A percentile compares a stretch with the other conserved stretches of the same genome.
Conservation (phyloP, 2,329 filamentous ascomycete genomes). For the Chaetomium globosum region DNA sequence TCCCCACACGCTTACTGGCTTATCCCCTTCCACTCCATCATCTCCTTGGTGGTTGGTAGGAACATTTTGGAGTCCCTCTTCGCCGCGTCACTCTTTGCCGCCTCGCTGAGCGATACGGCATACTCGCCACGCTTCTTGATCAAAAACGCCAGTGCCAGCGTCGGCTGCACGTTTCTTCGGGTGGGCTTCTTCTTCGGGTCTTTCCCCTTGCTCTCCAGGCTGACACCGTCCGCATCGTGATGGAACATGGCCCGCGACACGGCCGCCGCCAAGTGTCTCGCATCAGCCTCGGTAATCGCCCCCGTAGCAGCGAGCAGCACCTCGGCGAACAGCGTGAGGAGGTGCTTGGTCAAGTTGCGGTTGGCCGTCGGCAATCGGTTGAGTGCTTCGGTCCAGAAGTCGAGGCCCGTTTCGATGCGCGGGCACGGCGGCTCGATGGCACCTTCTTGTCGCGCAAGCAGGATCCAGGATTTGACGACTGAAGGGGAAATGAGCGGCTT, state of each 20-base stretch:
- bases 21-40: slow-evolving; percentile 36
- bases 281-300: slow-evolving; percentile 28
- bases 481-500: slow-evolving; percentile 34
- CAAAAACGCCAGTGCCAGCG: slow-evolving; percentile 35
- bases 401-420: slow-evolving; percentile 35
- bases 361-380: slow-evolving; percentile 34
- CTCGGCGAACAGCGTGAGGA: slow-evolving; percentile 35
- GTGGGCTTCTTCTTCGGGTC: slow-evolving; percentile 20
- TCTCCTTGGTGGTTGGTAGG: slow-evolving; percentile 36
- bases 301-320: slow-evolving; percentile 24
- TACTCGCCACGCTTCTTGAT: slow-evolving; percentile 37
- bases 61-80: slow-evolving; percentile 27
- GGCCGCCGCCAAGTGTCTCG: slow-evolving; percentile 30
- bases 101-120: slow-evolving; percentile 18
- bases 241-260: slow-evolving; percentile 35
- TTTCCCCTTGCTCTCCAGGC: background rate
- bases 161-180: slow-evolving; percentile 32
- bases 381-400: slow-evolving; percentile 38
- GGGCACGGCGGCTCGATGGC: slow-evolving; percentile 34
- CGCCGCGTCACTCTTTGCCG: slow-evolving; percentile 8
- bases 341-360: slow-evolving; percentile 35
- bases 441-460: slow-evolving; percentile 34
- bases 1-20: background rate
- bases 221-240: slow-evolving; percentile 24
- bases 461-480: slow-evolving; percentile 33